Evolutionary conservation across 805 yeast genomes (phyloP), one percentile per base, ranked within the genome.

Genomic region (Myxozyma kluyveri): DNA sequence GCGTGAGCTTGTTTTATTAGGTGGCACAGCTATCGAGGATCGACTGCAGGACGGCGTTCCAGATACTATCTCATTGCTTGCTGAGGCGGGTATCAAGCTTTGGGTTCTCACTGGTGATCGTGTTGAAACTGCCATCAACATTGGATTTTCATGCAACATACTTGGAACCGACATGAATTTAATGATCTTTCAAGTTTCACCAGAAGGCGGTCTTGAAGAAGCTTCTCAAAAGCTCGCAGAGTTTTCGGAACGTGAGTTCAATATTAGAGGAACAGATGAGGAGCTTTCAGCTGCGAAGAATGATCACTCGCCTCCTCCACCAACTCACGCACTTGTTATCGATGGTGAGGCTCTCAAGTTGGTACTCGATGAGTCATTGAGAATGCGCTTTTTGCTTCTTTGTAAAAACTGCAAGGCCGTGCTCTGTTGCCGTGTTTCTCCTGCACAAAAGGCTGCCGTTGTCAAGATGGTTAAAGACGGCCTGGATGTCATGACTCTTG

Each of bases 21-120:
- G 93, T 18, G 88, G 89, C 21, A 86, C 93, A 17, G 93, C 89
- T 10, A 85, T 86, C 63, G 93, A 86, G 66, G 93, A 86, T 64
- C 73, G 85, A 60, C 74, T 86, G 44, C 93, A 86, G 65, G 82
- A 79, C 37, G 90, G 88, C 53, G 93, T 86, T 19, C 89, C 91
- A 0, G 83, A 80, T 47, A 74, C 91, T 1, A 86, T 86, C 61
- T 77, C 83, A 14, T 66, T 81, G 37, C 72, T 86, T 45, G 79
- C 82, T 4, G 71, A 76, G 43, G 91, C 90, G 0, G 93, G 93
- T 44, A 82, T 86, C 62, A 86, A 86, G 66, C 71, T 86, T 44
- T 86, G 93, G 93, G 90, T 86, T 47, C 73, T 86, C 27, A 86
- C 93, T 7, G 93, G 93, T 58, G 93, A 86, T 68, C 81, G 83